Evolutionary conservation across 202 grass and related monocot genomes (phyloP).

Genomic region (Elaeis oleifera): DNA sequence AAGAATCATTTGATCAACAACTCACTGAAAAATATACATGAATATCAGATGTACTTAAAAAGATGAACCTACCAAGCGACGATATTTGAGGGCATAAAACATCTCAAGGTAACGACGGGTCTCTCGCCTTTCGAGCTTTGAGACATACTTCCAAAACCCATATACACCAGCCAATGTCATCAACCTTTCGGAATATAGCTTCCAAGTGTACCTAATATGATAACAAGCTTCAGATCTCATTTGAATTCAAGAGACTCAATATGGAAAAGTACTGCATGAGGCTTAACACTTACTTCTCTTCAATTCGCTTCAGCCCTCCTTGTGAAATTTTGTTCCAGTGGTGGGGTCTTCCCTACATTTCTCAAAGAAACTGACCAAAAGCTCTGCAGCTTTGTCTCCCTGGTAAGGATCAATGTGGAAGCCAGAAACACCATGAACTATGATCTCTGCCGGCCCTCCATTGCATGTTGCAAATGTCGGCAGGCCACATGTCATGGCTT

Average conservation of each 20-base stretch:
- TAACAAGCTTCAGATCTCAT: neutral
- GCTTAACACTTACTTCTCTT: conserved; percentile 52
- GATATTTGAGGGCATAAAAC: conserved; percentile 90
- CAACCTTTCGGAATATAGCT: conserved; percentile 92
- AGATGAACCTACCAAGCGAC: conserved; percentile 47
- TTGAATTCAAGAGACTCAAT: neutral
- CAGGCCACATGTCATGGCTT: conserved; percentile 85
- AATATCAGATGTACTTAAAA: neutral
- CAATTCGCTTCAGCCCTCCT: conserved; percentile 68
- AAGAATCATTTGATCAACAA: no score
- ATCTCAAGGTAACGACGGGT: conserved; percentile 86
- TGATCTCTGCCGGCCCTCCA: conserved; percentile 86
- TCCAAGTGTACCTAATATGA: conserved; percentile 75
- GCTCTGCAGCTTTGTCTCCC: conserved; percentile 67
- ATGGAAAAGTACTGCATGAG: no score
- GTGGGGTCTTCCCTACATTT: conserved; percentile 48
- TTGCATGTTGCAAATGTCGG: conserved; percentile 86
- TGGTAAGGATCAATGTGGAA: conserved; percentile 92
- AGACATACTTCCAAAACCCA: conserved; percentile 92
- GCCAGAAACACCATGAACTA: conserved; percentile 76
- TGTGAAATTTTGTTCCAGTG: conserved; percentile 81
- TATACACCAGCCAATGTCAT: conserved; percentile 92
- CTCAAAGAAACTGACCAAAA: conserved; percentile 77
- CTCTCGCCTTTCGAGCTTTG: conserved; percentile 80
- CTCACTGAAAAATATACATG: neutral